Conservation (phyloP, 331 rosid species). For the Cydonia oblonga region DNA sequence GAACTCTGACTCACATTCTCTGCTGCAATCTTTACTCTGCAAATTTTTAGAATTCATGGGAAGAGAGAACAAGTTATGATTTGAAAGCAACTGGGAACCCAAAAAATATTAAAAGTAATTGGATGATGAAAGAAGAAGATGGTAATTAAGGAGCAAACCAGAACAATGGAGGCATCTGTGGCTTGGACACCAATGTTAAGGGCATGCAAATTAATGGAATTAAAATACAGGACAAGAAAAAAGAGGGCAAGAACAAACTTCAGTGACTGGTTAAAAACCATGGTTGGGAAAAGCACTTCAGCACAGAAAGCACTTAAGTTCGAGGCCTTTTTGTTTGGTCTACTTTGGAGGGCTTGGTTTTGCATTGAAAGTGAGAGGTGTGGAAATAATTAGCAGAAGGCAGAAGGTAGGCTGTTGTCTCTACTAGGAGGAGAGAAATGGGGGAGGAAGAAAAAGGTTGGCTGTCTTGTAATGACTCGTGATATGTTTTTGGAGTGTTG, state of each 20-base stretch:
- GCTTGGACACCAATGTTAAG: conserved; percentile 79
- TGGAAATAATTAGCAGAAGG: background rate
- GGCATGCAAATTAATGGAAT: conserved; percentile 18
- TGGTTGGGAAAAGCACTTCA: background rate
- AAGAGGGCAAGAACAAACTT: conserved; percentile 19
- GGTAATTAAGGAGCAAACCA: conserved; percentile 31
- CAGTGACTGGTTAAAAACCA: conserved; percentile 14
- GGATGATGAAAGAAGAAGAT: background rate
- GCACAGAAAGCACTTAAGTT: background rate
- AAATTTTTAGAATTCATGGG: background rate
- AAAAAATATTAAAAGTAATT: background rate
- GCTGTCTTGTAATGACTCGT: conserved; percentile 75
- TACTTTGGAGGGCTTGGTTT: background rate
- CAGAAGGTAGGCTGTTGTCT: background rate
- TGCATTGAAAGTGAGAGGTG: conserved; percentile 6
- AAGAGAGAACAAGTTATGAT: background rate
- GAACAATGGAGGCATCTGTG: conserved; percentile 45
- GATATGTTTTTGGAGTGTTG: conserved; percentile 31
- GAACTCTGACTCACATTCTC: conserved; percentile 78
- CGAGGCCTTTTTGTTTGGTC: no score
- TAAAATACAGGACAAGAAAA: conserved; percentile 17
- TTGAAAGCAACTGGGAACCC: background rate
- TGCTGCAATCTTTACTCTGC: conserved; percentile 80
- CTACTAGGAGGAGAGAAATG: no score
- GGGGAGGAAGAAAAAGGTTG: background rate